Conservation (phyloP, 495 filamentous ascomycete genomes). For the Aspergillus cristatus region DNA sequence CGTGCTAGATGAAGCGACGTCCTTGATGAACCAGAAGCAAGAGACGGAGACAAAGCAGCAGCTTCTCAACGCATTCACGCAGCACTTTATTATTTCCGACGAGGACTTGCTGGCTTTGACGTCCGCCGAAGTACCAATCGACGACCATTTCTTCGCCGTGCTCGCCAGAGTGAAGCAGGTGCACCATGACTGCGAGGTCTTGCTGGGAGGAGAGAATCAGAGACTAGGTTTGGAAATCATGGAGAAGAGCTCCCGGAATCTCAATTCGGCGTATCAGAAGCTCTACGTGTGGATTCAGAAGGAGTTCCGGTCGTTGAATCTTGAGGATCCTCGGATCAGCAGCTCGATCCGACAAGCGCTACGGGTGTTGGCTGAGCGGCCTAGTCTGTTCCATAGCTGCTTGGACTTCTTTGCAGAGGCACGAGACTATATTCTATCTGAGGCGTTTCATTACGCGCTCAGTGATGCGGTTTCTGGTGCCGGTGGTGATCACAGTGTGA, state of each 20-base stretch:
- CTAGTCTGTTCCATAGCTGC: constrained; percentile 85
- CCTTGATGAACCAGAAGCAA: constrained; percentile 62
- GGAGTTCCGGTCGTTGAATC: constrained; percentile 84
- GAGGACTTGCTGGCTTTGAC: constrained; percentile 66
- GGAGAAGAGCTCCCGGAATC: constrained; percentile 73
- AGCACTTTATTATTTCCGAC: constrained; percentile 76
- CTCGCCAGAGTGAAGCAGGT: constrained; percentile 80
- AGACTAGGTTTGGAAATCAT: constrained; percentile 78
- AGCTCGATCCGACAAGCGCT: constrained; percentile 76
- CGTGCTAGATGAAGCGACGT: constrained; percentile 68
- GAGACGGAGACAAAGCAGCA: constrained; percentile 81
- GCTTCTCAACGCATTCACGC: constrained; percentile 71
- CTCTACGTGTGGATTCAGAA: constrained; percentile 89
- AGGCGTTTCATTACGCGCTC: constrained; percentile 84
- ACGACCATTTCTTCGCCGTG: constrained; percentile 76
- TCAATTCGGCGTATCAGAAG: constrained; percentile 93
- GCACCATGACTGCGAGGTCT: constrained; percentile 74
- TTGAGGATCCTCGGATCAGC: constrained; percentile 91
- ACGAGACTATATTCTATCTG: constrained; percentile 75
- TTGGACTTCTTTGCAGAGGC: constrained; percentile 91
- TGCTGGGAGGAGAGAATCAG: constrained; percentile 87
- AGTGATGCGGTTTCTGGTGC: constrained; percentile 56
- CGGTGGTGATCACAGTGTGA: constrained; percentile 46
- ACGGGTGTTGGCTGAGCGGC: constrained; percentile 80
- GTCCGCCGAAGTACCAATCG: constrained; percentile 65